These are phyloP conservation scores for Fomes fomentarius DNA, from an alignment of 1,284 basidiomycete species.

Conservation along the genomic window DNA sequence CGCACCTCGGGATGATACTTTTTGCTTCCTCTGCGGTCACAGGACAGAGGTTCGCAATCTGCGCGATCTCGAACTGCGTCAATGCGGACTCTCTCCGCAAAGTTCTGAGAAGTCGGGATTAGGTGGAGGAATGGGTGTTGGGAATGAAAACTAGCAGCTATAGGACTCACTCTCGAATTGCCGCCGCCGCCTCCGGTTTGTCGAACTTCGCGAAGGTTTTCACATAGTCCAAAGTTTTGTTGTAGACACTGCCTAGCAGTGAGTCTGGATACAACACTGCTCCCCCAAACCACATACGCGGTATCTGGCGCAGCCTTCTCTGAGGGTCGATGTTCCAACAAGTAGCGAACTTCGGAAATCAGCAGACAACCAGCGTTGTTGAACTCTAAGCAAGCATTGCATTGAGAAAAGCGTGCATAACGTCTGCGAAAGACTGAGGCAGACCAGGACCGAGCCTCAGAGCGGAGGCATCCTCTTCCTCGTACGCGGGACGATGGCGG, in stretches of 20 bases:
- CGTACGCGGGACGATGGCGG: constrained; percentile 53
- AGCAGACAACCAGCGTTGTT: constrained; percentile 89
- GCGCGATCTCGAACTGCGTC: constrained; percentile 91
- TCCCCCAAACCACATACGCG: constrained; percentile 54
- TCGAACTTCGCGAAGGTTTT: constrained; percentile 90
- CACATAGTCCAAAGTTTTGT: constrained; percentile 92
- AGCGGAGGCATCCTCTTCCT: constrained; percentile 74
- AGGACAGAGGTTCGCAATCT: constrained; percentile 90
- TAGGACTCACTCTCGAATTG: constrained; percentile 81
- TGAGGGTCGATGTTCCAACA: constrained; percentile 72
- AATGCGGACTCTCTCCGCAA: constrained; percentile 74
- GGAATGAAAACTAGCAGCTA: too few species aligned
- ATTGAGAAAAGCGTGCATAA: neutral
- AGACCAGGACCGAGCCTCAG: constrained; percentile 69
- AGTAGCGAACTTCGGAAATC: constrained; percentile 89
- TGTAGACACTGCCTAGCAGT: constrained; percentile 69
- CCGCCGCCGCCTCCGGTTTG: constrained; percentile 83
- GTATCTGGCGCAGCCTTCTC: constrained; percentile 86
- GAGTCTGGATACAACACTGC: neutral
- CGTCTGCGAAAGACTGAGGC: constrained; percentile 1
- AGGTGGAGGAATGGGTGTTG: neutral
- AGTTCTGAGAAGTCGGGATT: constrained; percentile 48
- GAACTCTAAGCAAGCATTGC: constrained; percentile 61
- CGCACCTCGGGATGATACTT: constrained; percentile 85
- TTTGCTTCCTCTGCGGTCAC: constrained; percentile 90